phyloP scores from a whole-genome alignment of 2,329 filamentous ascomycete genomes.

The Graphilbum fragrans region DNA sequence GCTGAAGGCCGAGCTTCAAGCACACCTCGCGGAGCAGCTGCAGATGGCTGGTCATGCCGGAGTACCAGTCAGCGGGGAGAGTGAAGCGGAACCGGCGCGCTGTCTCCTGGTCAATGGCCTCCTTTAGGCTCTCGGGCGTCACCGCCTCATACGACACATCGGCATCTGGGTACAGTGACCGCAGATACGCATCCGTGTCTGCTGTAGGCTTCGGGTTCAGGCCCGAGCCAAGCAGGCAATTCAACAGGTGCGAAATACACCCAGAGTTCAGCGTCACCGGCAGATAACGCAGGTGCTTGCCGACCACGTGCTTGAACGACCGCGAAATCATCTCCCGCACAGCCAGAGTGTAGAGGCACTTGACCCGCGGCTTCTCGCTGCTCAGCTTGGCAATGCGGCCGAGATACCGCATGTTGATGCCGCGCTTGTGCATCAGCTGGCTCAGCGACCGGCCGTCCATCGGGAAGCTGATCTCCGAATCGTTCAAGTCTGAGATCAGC shows the following conservation, averaged over 20 bases:
- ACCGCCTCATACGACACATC: slow-evolving; percentile 72
- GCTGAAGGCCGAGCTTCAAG: slow-evolving; percentile 79
- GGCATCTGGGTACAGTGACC: slow-evolving; percentile 65
- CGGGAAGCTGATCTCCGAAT: slow-evolving; percentile 90
- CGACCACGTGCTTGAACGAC: slow-evolving; percentile 85
- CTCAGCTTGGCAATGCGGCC: slow-evolving; percentile 66
- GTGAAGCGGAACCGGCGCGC: slow-evolving; percentile 64
- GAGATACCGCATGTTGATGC: slow-evolving; percentile 95
- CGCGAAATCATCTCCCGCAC: slow-evolving; percentile 91
- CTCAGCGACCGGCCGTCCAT: slow-evolving; percentile 95
- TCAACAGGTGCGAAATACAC: slow-evolving; percentile 77
- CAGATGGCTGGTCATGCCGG: slow-evolving; percentile 50
- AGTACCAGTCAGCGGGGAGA: slow-evolving; percentile 56
- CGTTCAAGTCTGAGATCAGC: slow-evolving; percentile 73
- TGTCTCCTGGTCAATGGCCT: slow-evolving; percentile 61
- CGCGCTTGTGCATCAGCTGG: slow-evolving; percentile 84
- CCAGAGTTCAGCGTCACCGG: slow-evolving; percentile 69
- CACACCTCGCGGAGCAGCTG: slow-evolving; percentile 84
- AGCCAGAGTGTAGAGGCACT: slow-evolving; percentile 65
- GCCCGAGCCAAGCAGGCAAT: slow-evolving; percentile 73
- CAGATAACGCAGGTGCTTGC: slow-evolving; percentile 66
- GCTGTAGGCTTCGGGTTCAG: slow-evolving; percentile 68
- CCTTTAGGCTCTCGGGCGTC: slow-evolving; percentile 59
- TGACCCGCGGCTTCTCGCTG: slow-evolving; percentile 52
- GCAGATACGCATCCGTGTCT: slow-evolving; percentile 64